A percentile compares a stretch with the other conserved stretches of the same genome.
phyloP scores from a whole-genome alignment of 345 rosid genomes.

The Isatis tinctoria region DNA sequence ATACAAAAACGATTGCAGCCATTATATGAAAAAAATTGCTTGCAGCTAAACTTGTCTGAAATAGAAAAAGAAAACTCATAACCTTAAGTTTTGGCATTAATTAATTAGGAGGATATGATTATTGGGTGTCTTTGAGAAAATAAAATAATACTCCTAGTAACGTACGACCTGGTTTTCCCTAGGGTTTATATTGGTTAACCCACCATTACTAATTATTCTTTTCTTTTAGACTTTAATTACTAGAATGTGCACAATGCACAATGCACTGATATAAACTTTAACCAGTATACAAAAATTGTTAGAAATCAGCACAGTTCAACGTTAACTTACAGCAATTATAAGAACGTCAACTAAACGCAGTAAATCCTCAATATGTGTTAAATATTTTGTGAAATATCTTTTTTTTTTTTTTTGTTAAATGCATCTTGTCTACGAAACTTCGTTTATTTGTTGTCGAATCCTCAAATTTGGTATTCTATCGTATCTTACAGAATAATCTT shows the following conservation, averaged over 20 bases:
- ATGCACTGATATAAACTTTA: no score
- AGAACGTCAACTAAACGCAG: background rate
- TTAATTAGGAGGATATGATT: background rate
- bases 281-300: background rate
- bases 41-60: background rate
- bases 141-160: no score
- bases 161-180: conserved; percentile 17
- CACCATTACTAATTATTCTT: conserved; percentile 12
- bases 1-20: background rate
- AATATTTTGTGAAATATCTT: background rate
- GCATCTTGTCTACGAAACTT: background rate
- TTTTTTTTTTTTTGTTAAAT: background rate
- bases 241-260: no score
- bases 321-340: background rate
- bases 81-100: background rate
- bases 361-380: background rate
- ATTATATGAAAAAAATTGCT: background rate
- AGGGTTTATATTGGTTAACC: conserved; percentile 37
- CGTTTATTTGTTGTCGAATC: conserved; percentile 1
- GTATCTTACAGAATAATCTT: background rate
- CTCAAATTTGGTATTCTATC: background rate
- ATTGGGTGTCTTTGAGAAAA: background rate
- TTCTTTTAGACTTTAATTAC: background rate
- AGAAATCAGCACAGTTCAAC: background rate
- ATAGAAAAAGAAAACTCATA: background rate